Conservation (phyloP, 139 green algal genomes). For the Chlamydomonas eustigma region DNA sequence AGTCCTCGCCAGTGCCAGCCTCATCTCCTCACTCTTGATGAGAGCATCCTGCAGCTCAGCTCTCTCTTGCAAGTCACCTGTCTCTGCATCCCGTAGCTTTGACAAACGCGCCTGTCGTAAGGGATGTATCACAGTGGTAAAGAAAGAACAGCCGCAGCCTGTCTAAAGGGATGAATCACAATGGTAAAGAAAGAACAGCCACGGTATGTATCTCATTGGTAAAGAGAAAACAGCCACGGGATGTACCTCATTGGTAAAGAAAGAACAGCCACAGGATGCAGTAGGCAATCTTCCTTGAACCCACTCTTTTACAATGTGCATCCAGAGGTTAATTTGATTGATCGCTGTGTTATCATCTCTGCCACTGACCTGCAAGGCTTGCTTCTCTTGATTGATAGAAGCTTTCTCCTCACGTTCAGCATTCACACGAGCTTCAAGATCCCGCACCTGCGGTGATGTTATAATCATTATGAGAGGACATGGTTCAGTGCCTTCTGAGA, state of each 20-base stretch:
- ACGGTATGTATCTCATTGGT: no score
- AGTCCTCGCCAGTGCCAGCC: conserved; percentile 50
- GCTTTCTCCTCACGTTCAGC: conserved; percentile 51
- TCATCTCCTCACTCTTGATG: conserved; percentile 58
- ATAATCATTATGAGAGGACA: neutral
- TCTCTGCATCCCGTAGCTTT: conserved; percentile 19
- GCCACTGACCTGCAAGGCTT: conserved; percentile 32
- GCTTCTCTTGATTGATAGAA: conserved; percentile 36
- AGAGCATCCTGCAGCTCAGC: conserved; percentile 57
- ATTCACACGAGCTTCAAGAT: conserved; percentile 54
- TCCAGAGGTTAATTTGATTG: no score
- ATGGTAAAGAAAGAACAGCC: no score
- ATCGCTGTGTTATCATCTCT: no score
- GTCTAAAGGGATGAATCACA: no score
- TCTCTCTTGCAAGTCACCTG: conserved; percentile 30
- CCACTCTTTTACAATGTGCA: no score
- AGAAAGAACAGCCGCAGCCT: neutral
- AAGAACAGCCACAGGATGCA: no score
- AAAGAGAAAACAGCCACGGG: no score
- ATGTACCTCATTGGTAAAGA: no score
- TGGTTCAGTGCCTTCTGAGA: neutral
- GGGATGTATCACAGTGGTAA: neutral
- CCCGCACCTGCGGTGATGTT: conserved; percentile 38
- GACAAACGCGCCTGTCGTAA: neutral
- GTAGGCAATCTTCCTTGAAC: no score